Base-by-base conservation (phyloP, 257 asterid species). In the Rubia yunnanensis region DNA sequence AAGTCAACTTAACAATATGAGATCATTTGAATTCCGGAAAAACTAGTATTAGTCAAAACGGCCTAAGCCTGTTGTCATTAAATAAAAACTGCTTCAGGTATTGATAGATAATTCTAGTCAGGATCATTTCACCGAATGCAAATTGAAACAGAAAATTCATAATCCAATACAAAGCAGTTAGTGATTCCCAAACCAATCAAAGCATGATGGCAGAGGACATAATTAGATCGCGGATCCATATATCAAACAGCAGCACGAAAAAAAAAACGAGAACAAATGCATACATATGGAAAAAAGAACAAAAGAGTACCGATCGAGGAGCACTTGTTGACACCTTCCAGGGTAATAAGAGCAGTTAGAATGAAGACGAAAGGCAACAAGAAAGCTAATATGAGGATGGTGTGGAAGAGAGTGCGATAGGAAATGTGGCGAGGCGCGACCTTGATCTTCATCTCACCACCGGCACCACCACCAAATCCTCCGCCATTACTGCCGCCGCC, bases 261-360 rank as follows among this genome's bases (percentile, higher is more conserved):
- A 53, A n/a, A 20, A 10, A 8, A 30, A 6, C 6, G 18, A 69
- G 50, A 66, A 62, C 11, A 13, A 71, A 22, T 22, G 15, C 13
- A 30, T 48, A 70, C 36, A 57, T 64, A 63, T 3, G 70, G 54
- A 55, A 27, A 72, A 44, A 59, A 38, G 60, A 49, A 53, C 7
- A 57, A 55, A 44, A 38, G 64, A 74, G 28, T 82, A 92, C 98
- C 98, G 11, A 92, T 71, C 18, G 98, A 83, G 77, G 98, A 92
- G 83, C 98, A 92, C 82, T 92, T 89, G 85, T 92, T 92, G 85
- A 85, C 98, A 76, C 98, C 98, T 84, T 92, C 98, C 20, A 92
- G 96, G 69, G 98, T 92, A 80, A 89, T 83, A 68, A 87, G 71
- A 18, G 98, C 98, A 30, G 96, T 89, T 64, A 89, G 86, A 81